These are phyloP conservation scores for Carex pumila DNA, from an alignment of 176 grass and related monocot genomes.

Conservation along the genomic window DNA sequence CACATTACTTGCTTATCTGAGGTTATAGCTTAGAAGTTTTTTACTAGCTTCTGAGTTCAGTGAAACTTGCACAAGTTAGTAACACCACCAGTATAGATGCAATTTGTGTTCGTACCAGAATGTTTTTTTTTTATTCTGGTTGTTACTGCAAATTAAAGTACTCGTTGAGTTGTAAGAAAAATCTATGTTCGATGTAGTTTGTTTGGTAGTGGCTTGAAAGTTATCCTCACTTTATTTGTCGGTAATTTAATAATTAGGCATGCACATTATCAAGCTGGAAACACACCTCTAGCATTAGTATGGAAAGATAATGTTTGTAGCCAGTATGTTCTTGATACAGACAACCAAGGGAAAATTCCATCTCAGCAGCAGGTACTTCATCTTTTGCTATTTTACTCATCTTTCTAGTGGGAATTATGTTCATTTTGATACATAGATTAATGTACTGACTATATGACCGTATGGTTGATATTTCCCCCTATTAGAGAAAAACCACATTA, in stretches of 20 bases:
- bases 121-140: neutral
- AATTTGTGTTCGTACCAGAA: neutral
- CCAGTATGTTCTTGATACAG: conserved; percentile 84
- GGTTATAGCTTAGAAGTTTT: neutral
- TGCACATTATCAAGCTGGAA: conserved; percentile 87
- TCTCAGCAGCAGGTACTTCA: conserved; percentile 56
- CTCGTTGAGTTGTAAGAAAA: neutral
- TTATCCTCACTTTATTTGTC: conserved; percentile 9
- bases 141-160: neutral
- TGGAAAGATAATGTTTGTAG: conserved; percentile 85
- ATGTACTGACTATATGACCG: neutral
- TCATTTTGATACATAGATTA: neutral
- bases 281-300: conserved; percentile 68
- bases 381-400: neutral
- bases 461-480: neutral
- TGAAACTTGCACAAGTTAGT: neutral
- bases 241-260: conserved; percentile 39
- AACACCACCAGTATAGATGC: neutral
- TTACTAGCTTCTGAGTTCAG: neutral
- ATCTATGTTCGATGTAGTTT: neutral
- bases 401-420: neutral
- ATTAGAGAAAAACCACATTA: neutral
- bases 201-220: neutral
- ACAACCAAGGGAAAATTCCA: conserved; percentile 74
- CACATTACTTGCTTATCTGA: neutral